Evolutionary conservation across 208 protist genomes (phyloP), one percentile per base, ranked within the genome.

Genomic region (Leishmania turanica): DNA sequence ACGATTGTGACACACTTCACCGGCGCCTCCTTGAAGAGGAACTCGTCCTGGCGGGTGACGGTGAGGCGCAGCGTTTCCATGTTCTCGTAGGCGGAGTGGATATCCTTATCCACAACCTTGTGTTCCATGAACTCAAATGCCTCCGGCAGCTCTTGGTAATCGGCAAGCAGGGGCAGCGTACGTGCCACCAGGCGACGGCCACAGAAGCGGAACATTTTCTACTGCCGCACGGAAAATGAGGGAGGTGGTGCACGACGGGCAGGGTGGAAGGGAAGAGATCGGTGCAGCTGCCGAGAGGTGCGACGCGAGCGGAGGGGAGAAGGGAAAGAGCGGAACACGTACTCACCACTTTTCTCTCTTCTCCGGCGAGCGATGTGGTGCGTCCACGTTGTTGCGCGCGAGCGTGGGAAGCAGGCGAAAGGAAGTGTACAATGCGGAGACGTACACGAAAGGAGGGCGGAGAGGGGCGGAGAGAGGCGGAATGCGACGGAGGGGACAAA

Each of bases 1-100:
- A 77, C 88, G 62, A 98, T 88, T 3, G 93, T 97, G 47, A 98
- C 91, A 66, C 93, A 95, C 85, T 96, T 96, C 15, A 97, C 94
- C 42, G 87, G 80, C 31, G 92, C 78, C 84, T 97, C 90, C 34
- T 88, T 91, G 72, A 96, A 91, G 60, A 98, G 73, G 77, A 96
- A 96, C 85, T 98, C 95, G 78, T 98, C 95, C 85, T 98, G 95
- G 47, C 95, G 91, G 34, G 95, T 98, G 54, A 98, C 77, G 56
- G 95, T 98, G 45, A 98, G 89, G 42, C 87, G 86, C 47, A 98
- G 82, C 4, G 93, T 94, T 64, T 96, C 93, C 77, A 95, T 78
- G 78, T 92, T 95, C 78, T 98, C 95, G 74, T 96, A 93, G 56
- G 84, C 77, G 69, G 91, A 78, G 79, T 96, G 88, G 71, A 97